Conservation (phyloP, 202 grass and related monocot genomes). For the Dendrocalamus latiflorus region DNA sequence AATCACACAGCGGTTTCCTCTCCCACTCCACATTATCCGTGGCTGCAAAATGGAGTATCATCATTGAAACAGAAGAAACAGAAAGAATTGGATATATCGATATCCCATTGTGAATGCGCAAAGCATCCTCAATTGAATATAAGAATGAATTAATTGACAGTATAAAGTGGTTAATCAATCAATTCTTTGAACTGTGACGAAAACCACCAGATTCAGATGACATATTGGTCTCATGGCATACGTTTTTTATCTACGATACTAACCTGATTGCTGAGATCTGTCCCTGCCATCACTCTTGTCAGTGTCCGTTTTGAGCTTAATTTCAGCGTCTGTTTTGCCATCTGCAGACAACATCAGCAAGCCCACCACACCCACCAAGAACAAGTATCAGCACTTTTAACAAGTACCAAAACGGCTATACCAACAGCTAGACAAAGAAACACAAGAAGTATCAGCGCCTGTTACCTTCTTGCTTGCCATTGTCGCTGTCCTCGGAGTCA, state of each 20-base stretch:
- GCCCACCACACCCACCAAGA: neutral
- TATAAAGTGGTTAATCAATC: neutral
- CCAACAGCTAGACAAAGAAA: neutral
- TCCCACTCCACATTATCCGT: neutral
- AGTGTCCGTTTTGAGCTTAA: neutral
- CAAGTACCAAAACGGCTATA: neutral
- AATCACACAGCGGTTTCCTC: constrained; percentile 60
- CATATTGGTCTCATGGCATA: neutral
- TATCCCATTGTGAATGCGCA: neutral
- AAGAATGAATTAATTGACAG: neutral
- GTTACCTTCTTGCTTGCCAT: constrained; percentile 50
- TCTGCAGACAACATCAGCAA: constrained; percentile 8
- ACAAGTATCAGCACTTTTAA: neutral
- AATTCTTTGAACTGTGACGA: neutral
- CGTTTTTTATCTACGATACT: neutral
- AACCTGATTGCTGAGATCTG: constrained; percentile 33
- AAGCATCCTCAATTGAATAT: neutral
- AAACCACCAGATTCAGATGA: constrained; percentile 15
- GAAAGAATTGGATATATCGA: neutral
- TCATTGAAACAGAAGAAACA: neutral
- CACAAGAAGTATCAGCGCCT: neutral
- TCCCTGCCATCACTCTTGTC: neutral
- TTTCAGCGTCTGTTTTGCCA: too few relatives aligned
- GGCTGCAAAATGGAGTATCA: constrained; percentile 17
- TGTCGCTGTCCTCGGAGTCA: constrained; percentile 33